Evolutionary conservation across 2,329 filamentous ascomycete genomes (phyloP).

Genomic region (Berkeleyomyces rouxiae): DNA sequence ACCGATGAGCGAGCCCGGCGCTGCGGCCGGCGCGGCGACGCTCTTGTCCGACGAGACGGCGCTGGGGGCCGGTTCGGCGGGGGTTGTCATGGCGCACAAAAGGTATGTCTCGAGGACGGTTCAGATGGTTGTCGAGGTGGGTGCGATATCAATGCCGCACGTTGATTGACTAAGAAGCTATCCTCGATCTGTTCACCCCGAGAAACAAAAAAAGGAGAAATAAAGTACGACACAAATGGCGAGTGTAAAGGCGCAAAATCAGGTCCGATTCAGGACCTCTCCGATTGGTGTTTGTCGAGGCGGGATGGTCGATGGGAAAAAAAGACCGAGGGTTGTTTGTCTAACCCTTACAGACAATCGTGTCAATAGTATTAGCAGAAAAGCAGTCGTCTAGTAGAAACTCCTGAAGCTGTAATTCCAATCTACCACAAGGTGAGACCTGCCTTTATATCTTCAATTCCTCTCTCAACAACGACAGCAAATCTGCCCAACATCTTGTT

Average conservation of each 20-base stretch:
- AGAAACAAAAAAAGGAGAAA: background rate
- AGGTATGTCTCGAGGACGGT: background rate
- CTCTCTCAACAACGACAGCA: background rate
- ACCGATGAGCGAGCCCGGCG: constrained; percentile 15
- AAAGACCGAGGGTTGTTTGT: background rate
- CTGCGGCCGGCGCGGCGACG: constrained; percentile 8
- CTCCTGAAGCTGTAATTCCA: background rate
- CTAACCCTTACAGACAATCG: background rate
- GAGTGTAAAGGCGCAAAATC: background rate
- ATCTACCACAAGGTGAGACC: background rate
- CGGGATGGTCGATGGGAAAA: background rate
- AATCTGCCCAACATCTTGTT: background rate
- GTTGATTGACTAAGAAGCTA: background rate
- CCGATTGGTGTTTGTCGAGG: background rate
- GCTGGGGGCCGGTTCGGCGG: background rate
- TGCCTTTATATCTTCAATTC: background rate
- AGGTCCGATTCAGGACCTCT: background rate
- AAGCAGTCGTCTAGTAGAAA: background rate
- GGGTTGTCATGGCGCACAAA: background rate
- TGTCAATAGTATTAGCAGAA: background rate
- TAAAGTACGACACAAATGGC: background rate
- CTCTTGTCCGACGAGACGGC: background rate
- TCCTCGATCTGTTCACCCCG: background rate
- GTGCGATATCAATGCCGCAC: background rate
- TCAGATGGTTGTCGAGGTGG: background rate